Percentiles rank a stretch among this genome's conserved stretches.
These are phyloP conservation scores for Larix kaempferi DNA, from an alignment of 75 land plant genomes.

Conservation along the genomic window DNA sequence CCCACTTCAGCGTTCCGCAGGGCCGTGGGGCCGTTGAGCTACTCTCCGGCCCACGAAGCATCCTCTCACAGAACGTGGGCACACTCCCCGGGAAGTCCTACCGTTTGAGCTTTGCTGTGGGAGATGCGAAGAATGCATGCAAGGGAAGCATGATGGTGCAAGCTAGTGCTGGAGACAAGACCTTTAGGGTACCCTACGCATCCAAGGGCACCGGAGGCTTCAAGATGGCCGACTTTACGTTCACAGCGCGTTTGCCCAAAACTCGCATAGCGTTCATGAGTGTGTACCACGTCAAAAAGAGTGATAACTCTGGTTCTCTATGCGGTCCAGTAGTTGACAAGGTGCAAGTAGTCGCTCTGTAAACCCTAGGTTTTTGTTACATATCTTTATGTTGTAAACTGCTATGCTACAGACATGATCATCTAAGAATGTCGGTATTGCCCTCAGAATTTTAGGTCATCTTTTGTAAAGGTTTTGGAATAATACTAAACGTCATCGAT, in stretches of 20 bases:
- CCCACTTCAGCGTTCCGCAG: conserved; percentile 20
- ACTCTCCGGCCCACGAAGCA: conserved; percentile 14
- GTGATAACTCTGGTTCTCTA: background rate
- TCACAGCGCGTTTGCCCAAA: background rate
- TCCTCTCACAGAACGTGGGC: conserved; percentile 11
- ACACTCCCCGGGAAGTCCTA: conserved; percentile 12
- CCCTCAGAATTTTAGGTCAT: too few relatives aligned
- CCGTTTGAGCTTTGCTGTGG: conserved; percentile 18
- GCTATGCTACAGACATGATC: too few relatives aligned
- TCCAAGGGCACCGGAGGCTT: conserved; percentile 20
- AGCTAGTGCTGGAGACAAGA: conserved; percentile 7
- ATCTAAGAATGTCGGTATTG: too few relatives aligned
- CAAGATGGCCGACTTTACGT: conserved; percentile 2
- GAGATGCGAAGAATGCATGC: conserved; percentile 23
- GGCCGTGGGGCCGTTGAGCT: conserved; percentile 30
- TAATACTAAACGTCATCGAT: too few relatives aligned
- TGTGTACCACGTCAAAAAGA: conserved; percentile 1
- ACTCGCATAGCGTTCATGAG: conserved; percentile 19
- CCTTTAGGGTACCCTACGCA: conserved; percentile 8
- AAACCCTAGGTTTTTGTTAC: too few relatives aligned
- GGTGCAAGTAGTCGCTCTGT: conserved; percentile 7
- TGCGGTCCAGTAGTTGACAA: conserved; percentile 37
- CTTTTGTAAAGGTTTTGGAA: too few relatives aligned
- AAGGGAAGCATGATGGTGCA: conserved; percentile 22
- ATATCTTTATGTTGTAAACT: too few relatives aligned